Percentiles rank a stretch among this genome's conserved stretches.
These are phyloP conservation scores for Phyllosticta citribraziliensis DNA, from an alignment of 2,329 filamentous ascomycete genomes.

Conservation along the genomic window DNA sequence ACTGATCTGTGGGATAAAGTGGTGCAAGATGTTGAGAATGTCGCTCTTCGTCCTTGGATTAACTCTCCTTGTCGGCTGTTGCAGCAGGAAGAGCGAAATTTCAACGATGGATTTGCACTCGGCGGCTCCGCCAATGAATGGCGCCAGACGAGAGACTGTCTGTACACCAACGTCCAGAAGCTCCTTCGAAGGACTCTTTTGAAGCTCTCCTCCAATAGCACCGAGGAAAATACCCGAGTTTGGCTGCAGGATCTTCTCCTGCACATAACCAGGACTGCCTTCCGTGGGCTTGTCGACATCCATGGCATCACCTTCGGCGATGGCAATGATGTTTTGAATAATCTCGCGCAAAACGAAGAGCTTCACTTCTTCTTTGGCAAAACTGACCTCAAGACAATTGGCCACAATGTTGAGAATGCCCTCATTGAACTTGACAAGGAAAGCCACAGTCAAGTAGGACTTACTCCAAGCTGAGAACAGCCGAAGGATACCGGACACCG, in stretches of 20 bases:
- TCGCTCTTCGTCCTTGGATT: slow-evolving; percentile 74
- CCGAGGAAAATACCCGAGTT: slow-evolving; percentile 58
- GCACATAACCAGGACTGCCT: slow-evolving; percentile 24
- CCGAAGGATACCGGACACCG: slow-evolving; percentile 71
- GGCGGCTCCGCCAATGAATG: slow-evolving; percentile 30
- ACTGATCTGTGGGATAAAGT: slow-evolving; percentile 62
- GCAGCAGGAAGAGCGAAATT: slow-evolving; percentile 70
- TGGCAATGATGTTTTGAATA: slow-evolving; percentile 42
- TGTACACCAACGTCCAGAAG: slow-evolving; percentile 71
- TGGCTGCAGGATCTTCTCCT: slow-evolving; percentile 51
- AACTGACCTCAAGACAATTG: slow-evolving; percentile 60
- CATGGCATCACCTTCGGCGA: slow-evolving; percentile 46
- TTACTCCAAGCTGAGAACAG: slow-evolving; percentile 75
- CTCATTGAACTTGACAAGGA: slow-evolving; percentile 55
- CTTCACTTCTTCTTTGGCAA: slow-evolving; percentile 79
- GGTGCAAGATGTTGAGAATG: slow-evolving; percentile 68
- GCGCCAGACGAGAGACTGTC: slow-evolving; percentile 60
- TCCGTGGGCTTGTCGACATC: slow-evolving; percentile 34
- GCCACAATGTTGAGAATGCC: slow-evolving; percentile 59
- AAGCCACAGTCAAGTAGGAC: slow-evolving; percentile 54
- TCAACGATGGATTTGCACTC: slow-evolving; percentile 70
- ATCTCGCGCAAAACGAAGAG: slow-evolving; percentile 67
- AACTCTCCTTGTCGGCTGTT: slow-evolving; percentile 75
- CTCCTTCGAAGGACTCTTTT: slow-evolving; percentile 56
- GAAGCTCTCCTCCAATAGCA: slow-evolving; percentile 42